These are phyloP conservation scores for Trichoderma asperelloides DNA, from an alignment of 495 filamentous ascomycete genomes.

Conservation along the genomic window DNA sequence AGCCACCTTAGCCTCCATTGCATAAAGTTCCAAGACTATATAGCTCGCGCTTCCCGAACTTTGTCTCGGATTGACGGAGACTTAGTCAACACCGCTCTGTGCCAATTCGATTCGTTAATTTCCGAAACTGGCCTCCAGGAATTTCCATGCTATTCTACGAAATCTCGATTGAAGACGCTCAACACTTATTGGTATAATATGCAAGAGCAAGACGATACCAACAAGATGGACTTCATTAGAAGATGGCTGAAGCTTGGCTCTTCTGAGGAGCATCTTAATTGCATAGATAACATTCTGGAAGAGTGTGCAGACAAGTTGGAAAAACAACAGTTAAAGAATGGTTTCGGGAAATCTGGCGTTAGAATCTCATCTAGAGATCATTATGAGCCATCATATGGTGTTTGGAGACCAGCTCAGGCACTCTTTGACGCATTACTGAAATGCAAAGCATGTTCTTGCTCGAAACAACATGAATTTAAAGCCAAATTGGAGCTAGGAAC, in stretches of 20 bases:
- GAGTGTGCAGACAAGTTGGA: neutral
- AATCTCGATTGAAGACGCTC: neutral
- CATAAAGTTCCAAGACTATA: too few relatives aligned
- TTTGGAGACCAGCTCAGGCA: neutral
- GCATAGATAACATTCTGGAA: neutral
- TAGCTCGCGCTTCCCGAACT: too few relatives aligned
- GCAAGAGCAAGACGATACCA: neutral
- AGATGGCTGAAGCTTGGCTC: neutral
- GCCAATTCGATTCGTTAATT: too few relatives aligned
- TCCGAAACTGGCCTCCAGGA: neutral
- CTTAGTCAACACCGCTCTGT: too few relatives aligned
- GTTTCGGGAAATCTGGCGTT: neutral
- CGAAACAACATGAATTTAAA: neutral
- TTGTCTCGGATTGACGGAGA: too few relatives aligned
- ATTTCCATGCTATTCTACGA: neutral
- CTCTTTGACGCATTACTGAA: neutral
- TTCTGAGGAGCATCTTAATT: neutral
- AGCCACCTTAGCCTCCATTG: too few relatives aligned
- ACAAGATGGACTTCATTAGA: neutral
- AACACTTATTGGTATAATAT: neutral
- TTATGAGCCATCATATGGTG: neutral
- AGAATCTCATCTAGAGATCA: neutral
- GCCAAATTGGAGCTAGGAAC: neutral
- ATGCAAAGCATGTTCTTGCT: neutral
- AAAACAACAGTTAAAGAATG: neutral